phyloP scores from a whole-genome alignment of 179 eudicot species.

The Heliamphora pulchella region DNA sequence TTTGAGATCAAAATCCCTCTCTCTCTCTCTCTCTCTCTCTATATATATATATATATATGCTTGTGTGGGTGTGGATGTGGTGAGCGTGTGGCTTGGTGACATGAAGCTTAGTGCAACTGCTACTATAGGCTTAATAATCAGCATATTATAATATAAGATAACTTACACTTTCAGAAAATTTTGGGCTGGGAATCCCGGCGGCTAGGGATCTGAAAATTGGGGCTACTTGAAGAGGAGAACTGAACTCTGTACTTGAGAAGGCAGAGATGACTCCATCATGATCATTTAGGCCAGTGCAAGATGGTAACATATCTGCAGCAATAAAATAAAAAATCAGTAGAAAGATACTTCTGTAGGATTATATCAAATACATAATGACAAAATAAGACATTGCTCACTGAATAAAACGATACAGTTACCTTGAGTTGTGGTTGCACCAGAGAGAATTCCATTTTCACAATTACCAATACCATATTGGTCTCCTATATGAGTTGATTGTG shows the following conservation, averaged over 20 bases:
- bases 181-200: constrained; percentile 79
- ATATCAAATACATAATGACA: neutral
- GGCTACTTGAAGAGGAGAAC: constrained; percentile 72
- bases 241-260: constrained; percentile 41
- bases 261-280: constrained; percentile 26
- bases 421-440: constrained; percentile 34
- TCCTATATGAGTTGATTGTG: constrained; percentile 27
- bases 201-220: constrained; percentile 77
- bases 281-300: constrained; percentile 21
- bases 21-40: neutral
- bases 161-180: constrained; percentile 96
- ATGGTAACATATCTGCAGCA: constrained; percentile 28
- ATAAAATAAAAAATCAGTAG: constrained; percentile 10
- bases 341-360: constrained; percentile 2
- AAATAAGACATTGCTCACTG: neutral
- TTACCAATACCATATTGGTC: constrained; percentile 29
- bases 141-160: neutral
- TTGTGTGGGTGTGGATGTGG: no score
- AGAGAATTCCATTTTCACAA: constrained; percentile 27
- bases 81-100: neutral
- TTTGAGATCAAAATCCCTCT: neutral
- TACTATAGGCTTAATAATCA: constrained; percentile 1
- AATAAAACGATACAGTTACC: constrained; percentile 26
- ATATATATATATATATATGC: no score
- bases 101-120: constrained; percentile 3